These are phyloP conservation scores for Posidonia oceanica DNA, from an alignment of 116 monocot genomes.

Conservation along the genomic window DNA sequence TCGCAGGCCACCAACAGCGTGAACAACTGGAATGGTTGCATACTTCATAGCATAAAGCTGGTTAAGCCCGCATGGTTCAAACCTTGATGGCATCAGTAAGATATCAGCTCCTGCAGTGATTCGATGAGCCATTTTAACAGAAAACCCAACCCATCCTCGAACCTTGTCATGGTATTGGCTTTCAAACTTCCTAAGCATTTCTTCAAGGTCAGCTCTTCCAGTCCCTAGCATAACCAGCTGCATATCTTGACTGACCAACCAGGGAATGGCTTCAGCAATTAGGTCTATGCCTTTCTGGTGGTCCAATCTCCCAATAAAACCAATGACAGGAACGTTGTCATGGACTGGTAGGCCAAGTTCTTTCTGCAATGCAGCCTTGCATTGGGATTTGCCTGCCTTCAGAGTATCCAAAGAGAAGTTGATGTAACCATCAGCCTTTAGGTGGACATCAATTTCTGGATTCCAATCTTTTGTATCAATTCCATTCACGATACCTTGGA, in stretches of 20 bases:
- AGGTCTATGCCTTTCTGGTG: slow-evolving; percentile 81
- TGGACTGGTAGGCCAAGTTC: slow-evolving; percentile 56
- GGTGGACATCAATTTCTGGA: slow-evolving; percentile 46
- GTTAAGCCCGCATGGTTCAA: slow-evolving; percentile 92
- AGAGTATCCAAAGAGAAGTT: slow-evolving; percentile 73
- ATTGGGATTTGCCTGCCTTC: slow-evolving; percentile 46
- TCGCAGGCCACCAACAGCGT: slow-evolving; percentile 68
- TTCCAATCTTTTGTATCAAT: slow-evolving; percentile 78
- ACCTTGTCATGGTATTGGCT: slow-evolving; percentile 42
- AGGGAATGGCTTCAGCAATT: slow-evolving; percentile 75
- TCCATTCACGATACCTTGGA: slow-evolving; percentile 83
- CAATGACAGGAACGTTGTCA: slow-evolving; percentile 35
- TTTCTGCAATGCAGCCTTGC: slow-evolving; percentile 76
- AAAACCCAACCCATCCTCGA: slow-evolving; percentile 78
- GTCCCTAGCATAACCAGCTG: slow-evolving; percentile 80
- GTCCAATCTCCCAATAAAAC: slow-evolving; percentile 80
- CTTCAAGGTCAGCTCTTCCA: slow-evolving; percentile 74
- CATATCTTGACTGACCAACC: slow-evolving; percentile 65
- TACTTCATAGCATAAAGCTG: slow-evolving; percentile 95
- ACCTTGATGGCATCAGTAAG: slow-evolving; percentile 90
- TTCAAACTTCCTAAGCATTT: slow-evolving; percentile 51
- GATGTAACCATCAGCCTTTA: slow-evolving; percentile 68
- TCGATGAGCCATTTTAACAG: slow-evolving; percentile 70
- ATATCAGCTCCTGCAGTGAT: slow-evolving; percentile 81
- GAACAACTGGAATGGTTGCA: slow-evolving; percentile 83